These are phyloP conservation scores for Xylaria sp. DNA, from an alignment of 2,329 filamentous ascomycete species.

Conservation along the genomic window DNA sequence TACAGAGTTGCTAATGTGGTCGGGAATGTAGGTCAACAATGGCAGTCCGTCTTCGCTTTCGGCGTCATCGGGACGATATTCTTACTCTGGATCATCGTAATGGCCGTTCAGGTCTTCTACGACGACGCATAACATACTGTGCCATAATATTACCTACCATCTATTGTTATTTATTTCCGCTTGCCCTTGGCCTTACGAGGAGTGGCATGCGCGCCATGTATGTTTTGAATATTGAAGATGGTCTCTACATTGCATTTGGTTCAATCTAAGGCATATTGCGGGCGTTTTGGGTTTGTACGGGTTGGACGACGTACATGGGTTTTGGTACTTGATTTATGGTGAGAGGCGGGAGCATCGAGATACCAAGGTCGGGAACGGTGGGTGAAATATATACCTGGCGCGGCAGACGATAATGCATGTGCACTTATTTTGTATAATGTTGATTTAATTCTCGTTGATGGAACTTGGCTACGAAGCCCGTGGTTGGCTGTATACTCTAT, in stretches of 20 bases:
- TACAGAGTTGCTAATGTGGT: no score
- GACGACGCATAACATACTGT: constrained; percentile 36
- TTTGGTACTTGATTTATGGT: not conserved
- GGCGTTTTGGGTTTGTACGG: constrained; percentile 19
- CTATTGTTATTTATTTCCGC: not conserved
- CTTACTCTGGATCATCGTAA: constrained; percentile 75
- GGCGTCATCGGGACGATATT: constrained; percentile 69
- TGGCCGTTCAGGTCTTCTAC: constrained; percentile 73
- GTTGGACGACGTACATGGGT: not conserved
- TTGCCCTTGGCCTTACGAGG: not conserved
- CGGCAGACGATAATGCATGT: not conserved
- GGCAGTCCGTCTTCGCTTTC: constrained; percentile 74
- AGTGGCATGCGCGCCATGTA: not conserved
- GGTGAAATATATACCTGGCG: not conserved
- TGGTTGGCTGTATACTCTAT: not conserved
- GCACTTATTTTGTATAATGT: not conserved
- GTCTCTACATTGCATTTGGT: not conserved
- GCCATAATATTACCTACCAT: not conserved
- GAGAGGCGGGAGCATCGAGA: not conserved
- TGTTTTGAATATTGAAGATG: constrained; percentile 14
- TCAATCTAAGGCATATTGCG: constrained; percentile 6
- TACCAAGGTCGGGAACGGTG: not conserved
- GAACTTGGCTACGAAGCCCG: not conserved
- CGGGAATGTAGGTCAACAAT: constrained; percentile 69
- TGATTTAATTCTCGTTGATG: not conserved